Percentiles rank a stretch among this genome's conserved stretches.
phyloP scores from a whole-genome alignment of 2,329 filamentous ascomycete species.

The Colletotrichum cereale region DNA sequence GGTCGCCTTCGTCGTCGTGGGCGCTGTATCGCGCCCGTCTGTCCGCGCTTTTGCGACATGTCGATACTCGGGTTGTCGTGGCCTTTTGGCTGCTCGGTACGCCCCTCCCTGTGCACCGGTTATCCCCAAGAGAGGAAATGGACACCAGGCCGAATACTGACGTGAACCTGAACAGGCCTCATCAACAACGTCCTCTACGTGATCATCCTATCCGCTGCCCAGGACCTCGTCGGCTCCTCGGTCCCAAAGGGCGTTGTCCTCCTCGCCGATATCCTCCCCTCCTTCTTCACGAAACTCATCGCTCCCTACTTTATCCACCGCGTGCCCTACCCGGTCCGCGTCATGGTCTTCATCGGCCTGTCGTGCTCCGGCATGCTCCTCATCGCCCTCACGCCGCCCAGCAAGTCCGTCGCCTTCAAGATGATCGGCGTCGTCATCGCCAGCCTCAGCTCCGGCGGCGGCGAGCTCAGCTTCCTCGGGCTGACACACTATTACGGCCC shows the following conservation, averaged over 20 bases:
- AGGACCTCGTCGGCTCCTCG: conserved; percentile 92
- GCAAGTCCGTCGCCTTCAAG: conserved; percentile 77
- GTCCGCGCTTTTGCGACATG: conserved; percentile 71
- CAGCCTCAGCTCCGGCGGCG: conserved; percentile 86
- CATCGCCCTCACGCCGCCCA: conserved; percentile 81
- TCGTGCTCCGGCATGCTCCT: conserved; percentile 91
- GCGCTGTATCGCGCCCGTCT: conserved; percentile 78
- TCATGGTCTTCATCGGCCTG: conserved; percentile 79
- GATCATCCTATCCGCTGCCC: conserved; percentile 92
- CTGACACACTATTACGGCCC: conserved; percentile 94
- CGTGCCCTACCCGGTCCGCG: conserved; percentile 82
- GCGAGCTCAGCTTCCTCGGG: conserved; percentile 91
- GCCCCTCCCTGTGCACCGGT: background rate
- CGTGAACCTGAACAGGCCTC: conserved; percentile 66
- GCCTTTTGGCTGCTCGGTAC: conserved; percentile 96
- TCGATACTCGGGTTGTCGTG: conserved; percentile 77
- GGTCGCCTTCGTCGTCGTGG: conserved; percentile 76
- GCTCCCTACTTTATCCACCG: conserved; percentile 95
- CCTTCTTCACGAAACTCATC: conserved; percentile 87
- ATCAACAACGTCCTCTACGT: conserved; percentile 99
- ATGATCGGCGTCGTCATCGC: conserved; percentile 87
- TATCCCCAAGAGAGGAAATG: no score
- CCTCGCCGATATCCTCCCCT: conserved; percentile 91
- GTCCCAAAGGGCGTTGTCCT: conserved; percentile 94
- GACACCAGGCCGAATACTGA: background rate